A percentile compares a stretch with the other conserved stretches of the same genome.
phyloP scores from a whole-genome alignment of 768 basidiomycete species.

The Hygrophoropsis aurantiaca region DNA sequence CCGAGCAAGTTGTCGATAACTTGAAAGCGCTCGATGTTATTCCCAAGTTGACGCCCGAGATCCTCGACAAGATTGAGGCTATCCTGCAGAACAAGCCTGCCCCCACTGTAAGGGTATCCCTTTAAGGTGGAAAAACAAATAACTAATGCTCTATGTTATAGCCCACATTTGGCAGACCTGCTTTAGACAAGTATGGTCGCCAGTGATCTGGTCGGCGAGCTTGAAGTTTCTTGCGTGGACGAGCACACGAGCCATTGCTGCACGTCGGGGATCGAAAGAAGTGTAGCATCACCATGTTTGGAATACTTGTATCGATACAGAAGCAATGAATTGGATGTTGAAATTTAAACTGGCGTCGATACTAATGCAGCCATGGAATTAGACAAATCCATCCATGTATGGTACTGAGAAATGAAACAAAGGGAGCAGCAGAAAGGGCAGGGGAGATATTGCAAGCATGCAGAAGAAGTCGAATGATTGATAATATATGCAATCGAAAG shows the following conservation, averaged over 20 bases:
- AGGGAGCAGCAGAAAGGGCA: no score
- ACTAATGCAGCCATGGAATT: no score
- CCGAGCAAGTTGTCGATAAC: conserved; percentile 49
- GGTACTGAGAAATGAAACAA: no score
- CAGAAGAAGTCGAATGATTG: no score
- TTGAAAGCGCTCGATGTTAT: conserved; percentile 52
- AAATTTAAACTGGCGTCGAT: no score
- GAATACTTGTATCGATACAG: not conserved
- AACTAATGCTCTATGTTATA: conserved; percentile 11
- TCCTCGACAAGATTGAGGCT: conserved; percentile 50
- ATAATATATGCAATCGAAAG: no score
- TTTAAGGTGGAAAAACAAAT: not conserved
- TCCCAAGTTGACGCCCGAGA: conserved; percentile 51
- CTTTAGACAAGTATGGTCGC: conserved; percentile 28
- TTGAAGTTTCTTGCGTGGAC: not conserved
- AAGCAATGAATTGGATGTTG: no score
- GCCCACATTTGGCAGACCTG: conserved; percentile 26
- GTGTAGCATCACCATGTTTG: no score
- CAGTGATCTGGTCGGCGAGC: conserved; percentile 2
- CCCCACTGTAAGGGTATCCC: conserved; percentile 22
- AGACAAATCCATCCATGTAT: no score
- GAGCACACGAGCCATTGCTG: no score
- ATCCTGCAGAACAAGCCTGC: conserved; percentile 45
- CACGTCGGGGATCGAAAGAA: no score
- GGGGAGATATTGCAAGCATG: no score